Conservation (phyloP, 179 eudicot genomes). For the Dionaea muscipula region DNA sequence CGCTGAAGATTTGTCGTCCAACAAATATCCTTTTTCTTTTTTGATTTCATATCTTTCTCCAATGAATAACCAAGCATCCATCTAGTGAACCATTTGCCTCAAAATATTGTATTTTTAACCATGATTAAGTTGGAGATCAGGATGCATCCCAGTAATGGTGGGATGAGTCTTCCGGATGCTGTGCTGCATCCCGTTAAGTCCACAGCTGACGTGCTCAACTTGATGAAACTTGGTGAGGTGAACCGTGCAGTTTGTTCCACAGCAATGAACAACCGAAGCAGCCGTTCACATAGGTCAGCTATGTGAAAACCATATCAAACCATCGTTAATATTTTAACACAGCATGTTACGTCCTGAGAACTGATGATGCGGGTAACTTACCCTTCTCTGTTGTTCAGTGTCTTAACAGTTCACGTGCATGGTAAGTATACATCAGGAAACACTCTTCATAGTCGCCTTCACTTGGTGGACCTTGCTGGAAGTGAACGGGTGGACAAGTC, state of each 20-base stretch:
- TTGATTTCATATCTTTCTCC: too few relatives aligned
- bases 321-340: too few relatives aligned
- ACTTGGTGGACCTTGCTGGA: slow-evolving; percentile 89
- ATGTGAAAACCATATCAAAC: background rate
- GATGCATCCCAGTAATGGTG: slow-evolving; percentile 25
- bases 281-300: slow-evolving; percentile 65
- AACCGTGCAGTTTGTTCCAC: slow-evolving; percentile 34
- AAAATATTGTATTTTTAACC: slow-evolving; percentile 14
- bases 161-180: slow-evolving; percentile 39
- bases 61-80: too few relatives aligned
- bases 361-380: background rate
- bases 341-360: background rate
- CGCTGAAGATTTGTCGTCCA: slow-evolving; percentile 27
- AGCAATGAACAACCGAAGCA: slow-evolving; percentile 16
- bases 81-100: background rate
- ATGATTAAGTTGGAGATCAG: slow-evolving; percentile 31
- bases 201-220: slow-evolving; percentile 39
- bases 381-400: slow-evolving; percentile 28
- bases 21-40: slow-evolving; percentile 29
- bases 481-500: slow-evolving; percentile 40
- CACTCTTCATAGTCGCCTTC: slow-evolving; percentile 48
- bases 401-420: slow-evolving; percentile 55
- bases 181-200: slow-evolving; percentile 42
- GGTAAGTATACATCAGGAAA: slow-evolving; percentile 72
- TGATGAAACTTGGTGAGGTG: slow-evolving; percentile 48